Conservation (phyloP, 2,329 filamentous ascomycete species). For the Neocucurbitaria cava region DNA sequence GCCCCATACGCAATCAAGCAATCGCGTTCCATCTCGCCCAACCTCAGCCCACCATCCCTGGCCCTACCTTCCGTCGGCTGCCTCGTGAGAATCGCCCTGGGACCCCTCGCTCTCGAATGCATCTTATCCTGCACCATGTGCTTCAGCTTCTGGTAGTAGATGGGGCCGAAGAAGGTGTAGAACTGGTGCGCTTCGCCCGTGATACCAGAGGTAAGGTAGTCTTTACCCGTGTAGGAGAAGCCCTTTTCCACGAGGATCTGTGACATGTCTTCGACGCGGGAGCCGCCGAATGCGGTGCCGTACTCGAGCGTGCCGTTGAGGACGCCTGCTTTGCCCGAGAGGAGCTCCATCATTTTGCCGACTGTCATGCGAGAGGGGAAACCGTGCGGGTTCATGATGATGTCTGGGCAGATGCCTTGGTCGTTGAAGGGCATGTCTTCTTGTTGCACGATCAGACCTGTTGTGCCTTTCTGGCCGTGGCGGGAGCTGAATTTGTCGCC, state of each 20-base stretch:
- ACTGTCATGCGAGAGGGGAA: constrained; percentile 99
- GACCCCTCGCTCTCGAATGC: constrained; percentile 92
- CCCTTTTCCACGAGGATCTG: constrained; percentile 83
- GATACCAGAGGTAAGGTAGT: constrained; percentile 93
- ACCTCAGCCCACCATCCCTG: constrained; percentile 85
- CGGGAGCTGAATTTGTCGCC: constrained; percentile 99
- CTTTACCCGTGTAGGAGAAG: constrained; percentile 96
- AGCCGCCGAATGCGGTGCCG: constrained; percentile 85
- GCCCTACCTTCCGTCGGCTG: constrained; percentile 97
- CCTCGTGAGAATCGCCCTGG: constrained; percentile 87
- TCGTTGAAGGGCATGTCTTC: constrained; percentile 98
- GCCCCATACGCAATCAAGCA: constrained; percentile 97
- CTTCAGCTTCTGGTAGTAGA: constrained; percentile 99
- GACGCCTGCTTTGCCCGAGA: constrained; percentile 93
- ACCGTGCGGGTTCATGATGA: constrained; percentile 99
- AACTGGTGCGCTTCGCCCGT: constrained; percentile 93
- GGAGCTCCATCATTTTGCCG: constrained; percentile 93
- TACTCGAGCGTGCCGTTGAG: constrained; percentile 86
- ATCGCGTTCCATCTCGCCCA: constrained; percentile 99
- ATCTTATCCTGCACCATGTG: constrained; percentile 99
- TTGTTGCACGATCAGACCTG: constrained; percentile 94
- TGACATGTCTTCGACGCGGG: constrained; percentile 87
- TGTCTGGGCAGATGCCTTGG: constrained; percentile 88
- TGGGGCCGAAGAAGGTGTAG: constrained; percentile 98
- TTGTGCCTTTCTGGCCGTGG: constrained; percentile 97